Conservation (phyloP, 306 rosid genomes). For the Myrica gale region DNA sequence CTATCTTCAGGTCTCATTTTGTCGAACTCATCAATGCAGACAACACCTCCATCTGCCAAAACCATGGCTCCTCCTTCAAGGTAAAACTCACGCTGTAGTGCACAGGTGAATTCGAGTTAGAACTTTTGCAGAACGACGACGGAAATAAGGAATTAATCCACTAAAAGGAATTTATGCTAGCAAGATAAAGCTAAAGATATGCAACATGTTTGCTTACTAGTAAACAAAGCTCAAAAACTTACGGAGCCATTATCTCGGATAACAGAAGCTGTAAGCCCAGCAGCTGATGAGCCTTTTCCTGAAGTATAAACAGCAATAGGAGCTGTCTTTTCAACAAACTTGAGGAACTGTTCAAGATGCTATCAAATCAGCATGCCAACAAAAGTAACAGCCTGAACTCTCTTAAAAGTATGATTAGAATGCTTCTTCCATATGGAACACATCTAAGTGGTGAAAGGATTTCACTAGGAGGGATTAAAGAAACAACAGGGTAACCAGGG, state of each 20-base stretch:
- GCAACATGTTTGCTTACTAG: conserved; percentile 11
- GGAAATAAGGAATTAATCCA: not conserved
- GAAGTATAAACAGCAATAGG: conserved; percentile 97
- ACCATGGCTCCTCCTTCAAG: conserved; percentile 99
- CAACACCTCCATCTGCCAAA: conserved; percentile 99
- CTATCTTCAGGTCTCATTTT: conserved; percentile 99
- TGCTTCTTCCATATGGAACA: conserved; percentile 11
- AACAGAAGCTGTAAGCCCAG: conserved; percentile 98
- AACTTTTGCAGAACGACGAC: conserved; percentile 12
- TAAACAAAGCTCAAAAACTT: conserved; percentile 38
- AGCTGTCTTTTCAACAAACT: conserved; percentile 98
- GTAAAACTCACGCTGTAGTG: conserved; percentile 87
- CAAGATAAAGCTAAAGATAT: conserved; percentile 20
- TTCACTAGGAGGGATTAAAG: conserved; percentile 5
- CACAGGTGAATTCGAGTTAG: conserved; percentile 30
- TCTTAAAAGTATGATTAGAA: conserved; percentile 5
- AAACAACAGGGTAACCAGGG: conserved; percentile 4
- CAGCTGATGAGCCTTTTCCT: conserved; percentile 98
- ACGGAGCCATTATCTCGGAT: conserved; percentile 83
- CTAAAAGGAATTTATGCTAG: conserved; percentile 1
- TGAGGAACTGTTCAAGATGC: conserved; percentile 65
- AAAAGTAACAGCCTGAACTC: conserved; percentile 14
- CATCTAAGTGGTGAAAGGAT: conserved; percentile 8
- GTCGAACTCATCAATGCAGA: conserved; percentile 97
- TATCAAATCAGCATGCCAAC: conserved; percentile 31